Conservation (phyloP, 2,329 filamentous ascomycete species). For the Fusarium virguliforme region DNA sequence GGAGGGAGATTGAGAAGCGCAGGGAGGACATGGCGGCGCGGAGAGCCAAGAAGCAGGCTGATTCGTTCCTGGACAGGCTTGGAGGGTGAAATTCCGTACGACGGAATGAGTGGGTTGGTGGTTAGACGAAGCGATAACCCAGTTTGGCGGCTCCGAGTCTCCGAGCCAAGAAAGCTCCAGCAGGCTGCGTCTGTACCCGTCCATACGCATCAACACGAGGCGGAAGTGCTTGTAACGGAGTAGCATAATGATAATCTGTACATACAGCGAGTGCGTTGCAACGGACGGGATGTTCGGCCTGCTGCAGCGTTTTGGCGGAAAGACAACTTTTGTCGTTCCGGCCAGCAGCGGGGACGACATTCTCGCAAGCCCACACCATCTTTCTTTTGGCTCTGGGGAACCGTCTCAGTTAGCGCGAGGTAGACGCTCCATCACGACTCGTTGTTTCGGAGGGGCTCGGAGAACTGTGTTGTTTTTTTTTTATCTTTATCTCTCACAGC, state of each 20-base stretch:
- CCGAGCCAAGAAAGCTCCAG: slow-evolving; percentile 31
- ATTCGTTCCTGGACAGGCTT: slow-evolving; percentile 78
- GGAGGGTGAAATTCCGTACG: slow-evolving; percentile 39
- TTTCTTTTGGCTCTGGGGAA: slow-evolving; percentile 22
- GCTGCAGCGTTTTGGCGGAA: background rate
- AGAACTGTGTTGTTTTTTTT: slow-evolving; percentile 13
- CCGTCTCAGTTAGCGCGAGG: slow-evolving; percentile 17
- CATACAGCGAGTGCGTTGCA: background rate
- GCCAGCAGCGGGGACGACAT: slow-evolving; percentile 5
- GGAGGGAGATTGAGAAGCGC: slow-evolving; percentile 75
- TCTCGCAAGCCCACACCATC: slow-evolving; percentile 34
- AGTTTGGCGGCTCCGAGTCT: slow-evolving; percentile 34
- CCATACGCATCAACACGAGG: slow-evolving; percentile 20
- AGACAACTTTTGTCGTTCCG: background rate
- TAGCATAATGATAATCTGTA: slow-evolving; percentile 7
- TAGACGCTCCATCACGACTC: slow-evolving; percentile 21
- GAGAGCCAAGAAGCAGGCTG: slow-evolving; percentile 78
- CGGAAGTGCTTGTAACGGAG: slow-evolving; percentile 4
- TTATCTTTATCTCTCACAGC: slow-evolving; percentile 11
- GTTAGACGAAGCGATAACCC: slow-evolving; percentile 26
- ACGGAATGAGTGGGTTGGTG: slow-evolving; percentile 35
- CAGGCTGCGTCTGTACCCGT: slow-evolving; percentile 23
- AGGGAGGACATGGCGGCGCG: slow-evolving; percentile 74
- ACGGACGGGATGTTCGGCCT: slow-evolving; percentile 5
- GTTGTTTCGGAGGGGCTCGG: slow-evolving; percentile 1